Evolutionary conservation across 176 grass and related monocot species (phyloP), one percentile per base, ranked within the genome.

Genomic region (Aegilops bicornis): DNA sequence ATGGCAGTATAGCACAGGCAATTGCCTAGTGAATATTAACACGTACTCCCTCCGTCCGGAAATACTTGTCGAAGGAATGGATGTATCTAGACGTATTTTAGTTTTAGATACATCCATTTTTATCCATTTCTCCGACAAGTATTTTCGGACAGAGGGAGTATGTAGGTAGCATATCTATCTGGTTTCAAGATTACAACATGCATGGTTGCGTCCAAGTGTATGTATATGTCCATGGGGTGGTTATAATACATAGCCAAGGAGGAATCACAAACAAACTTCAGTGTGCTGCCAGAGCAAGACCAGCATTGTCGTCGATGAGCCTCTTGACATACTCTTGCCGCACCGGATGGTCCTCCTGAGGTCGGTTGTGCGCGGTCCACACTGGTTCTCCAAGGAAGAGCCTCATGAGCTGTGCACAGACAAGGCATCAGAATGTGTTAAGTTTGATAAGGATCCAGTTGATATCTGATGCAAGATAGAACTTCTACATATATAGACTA

Each of bases 381-480:
- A 98, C 88, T 12, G 93, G 96, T 72, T 90, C 90, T 22, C 93
- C 92, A 1, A 96, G 74, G 84, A 98, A 98, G 61, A 98, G 90
- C 64, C 93, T 92, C 96, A 96, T 94, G 25, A 98, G 86, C 96
- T 98, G 88, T 82, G 77, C 39, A 75, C 24, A n/a, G 11, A 79
- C 16, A 60, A 68, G 20, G 37, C 35, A 64, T 15, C 22, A 67
- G 29, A 71, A 30, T 58, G 50, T 17, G 22, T 83, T 17, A 52
- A 6, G 48, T 52, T 52, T 22, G 0, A 39, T 23, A 31, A 65
- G 42, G 60, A 17, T 15, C 71, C 40, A 56, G 40, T 31, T 40
- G 52, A 54, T 22, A 54, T 73, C 45, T 37, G 17, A 30, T 52
- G n/a, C 15, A 72, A 13, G 36, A 72, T 29, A 33, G n/a, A 1